phyloP scores from a whole-genome alignment of 2,329 filamentous ascomycete genomes.

The Rachicladosporium sp. region DNA sequence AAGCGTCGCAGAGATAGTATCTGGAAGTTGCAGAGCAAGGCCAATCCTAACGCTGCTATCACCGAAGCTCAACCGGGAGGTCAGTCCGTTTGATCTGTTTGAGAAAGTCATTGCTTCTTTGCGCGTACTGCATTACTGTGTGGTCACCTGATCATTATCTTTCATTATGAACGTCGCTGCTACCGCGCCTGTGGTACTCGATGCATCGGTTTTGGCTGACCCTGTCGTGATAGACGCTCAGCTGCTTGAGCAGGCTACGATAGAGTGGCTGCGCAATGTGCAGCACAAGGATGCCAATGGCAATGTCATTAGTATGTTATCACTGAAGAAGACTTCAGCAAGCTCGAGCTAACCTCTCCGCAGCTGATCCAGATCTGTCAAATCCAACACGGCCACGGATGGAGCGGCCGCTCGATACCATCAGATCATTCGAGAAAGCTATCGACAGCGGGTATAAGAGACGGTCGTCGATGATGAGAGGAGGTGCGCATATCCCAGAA shows the following conservation, averaged over 20 bases:
- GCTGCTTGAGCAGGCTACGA: conserved; percentile 47
- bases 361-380: conserved; percentile 85
- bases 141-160: too few species aligned
- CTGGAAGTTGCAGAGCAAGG: conserved; percentile 50
- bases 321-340: neutral
- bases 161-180: too few species aligned
- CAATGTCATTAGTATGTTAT: conserved; percentile 63
- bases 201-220: conserved; percentile 7
- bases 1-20: conserved; percentile 61
- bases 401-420: conserved; percentile 91
- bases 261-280: conserved; percentile 59
- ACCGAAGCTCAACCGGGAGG: conserved; percentile 72
- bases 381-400: conserved; percentile 86
- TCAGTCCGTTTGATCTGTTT: conserved; percentile 37
- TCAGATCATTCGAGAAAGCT: conserved; percentile 84
- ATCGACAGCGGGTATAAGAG: conserved; percentile 71
- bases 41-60: conserved; percentile 83
- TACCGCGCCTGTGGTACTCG: too few species aligned
- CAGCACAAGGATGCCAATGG: conserved; percentile 70
- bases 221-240: conserved; percentile 11
- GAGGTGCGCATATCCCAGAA: conserved; percentile 2
- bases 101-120: too few species aligned
- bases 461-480: conserved; percentile 46
- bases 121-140: too few species aligned
- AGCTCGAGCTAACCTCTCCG: conserved; percentile 7